phyloP scores from a whole-genome alignment of 1,284 basidiomycete genomes.

The Mycosarcoma mackinlayi region DNA sequence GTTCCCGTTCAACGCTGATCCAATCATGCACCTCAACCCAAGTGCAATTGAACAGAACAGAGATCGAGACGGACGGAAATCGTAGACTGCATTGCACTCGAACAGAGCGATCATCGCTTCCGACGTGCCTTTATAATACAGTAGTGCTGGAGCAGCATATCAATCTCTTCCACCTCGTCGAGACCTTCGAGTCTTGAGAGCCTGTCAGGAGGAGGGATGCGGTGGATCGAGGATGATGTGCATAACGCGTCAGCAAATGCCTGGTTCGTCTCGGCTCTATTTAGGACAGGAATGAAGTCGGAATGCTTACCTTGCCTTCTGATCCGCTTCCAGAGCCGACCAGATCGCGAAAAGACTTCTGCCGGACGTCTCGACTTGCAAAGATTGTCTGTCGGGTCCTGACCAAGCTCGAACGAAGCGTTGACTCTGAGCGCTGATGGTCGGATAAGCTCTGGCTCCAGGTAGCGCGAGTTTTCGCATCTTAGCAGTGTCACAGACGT shows the following conservation, averaged over 20 bases:
- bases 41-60: too few species aligned
- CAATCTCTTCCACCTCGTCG: constrained; percentile 67
- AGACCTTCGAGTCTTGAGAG: constrained; percentile 61
- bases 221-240: background rate
- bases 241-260: background rate
- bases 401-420: constrained; percentile 41
- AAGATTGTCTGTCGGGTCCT: background rate
- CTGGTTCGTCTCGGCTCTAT: too few species aligned
- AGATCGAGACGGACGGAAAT: too few species aligned
- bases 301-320: constrained; percentile 41
- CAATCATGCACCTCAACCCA: too few species aligned
- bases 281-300: too few species aligned
- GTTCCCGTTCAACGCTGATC: too few species aligned
- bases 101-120: background rate
- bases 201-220: background rate
- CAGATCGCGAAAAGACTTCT: constrained; percentile 50
- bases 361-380: constrained; percentile 5
- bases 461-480: constrained; percentile 54
- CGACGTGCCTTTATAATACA: constrained; percentile 40
- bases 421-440: constrained; percentile 41
- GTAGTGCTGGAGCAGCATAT: constrained; percentile 66
- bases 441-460: constrained; percentile 58
- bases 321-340: constrained; percentile 26
- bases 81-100: too few species aligned
- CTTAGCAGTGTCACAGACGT: constrained; percentile 5